Evolutionary conservation across 2,329 filamentous ascomycete genomes (phyloP).

Genomic region (Alternaria sp.): DNA sequence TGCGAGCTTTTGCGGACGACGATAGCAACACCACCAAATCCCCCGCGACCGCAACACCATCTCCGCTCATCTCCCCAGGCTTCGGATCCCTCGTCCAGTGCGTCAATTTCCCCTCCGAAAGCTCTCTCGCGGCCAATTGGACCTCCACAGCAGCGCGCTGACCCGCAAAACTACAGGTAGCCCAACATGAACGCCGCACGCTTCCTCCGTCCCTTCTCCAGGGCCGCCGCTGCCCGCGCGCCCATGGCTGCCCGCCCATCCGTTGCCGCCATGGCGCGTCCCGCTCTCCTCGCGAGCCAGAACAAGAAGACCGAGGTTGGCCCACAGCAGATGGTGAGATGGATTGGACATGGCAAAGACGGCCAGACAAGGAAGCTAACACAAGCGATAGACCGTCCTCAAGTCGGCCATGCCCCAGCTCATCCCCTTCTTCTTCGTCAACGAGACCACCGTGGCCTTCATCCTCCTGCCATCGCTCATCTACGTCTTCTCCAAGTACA

Average conservation of each 20-base stretch:
- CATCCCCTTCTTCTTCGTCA: slow-evolving; percentile 58
- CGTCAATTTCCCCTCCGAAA: slow-evolving; percentile 36
- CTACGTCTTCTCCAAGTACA: slow-evolving; percentile 57
- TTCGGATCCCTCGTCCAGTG: slow-evolving; percentile 38
- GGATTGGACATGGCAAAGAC: background rate
- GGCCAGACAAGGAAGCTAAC: slow-evolving; percentile 24
- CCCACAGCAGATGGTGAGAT: slow-evolving; percentile 47
- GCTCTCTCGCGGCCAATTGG: slow-evolving; percentile 39
- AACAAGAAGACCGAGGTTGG: slow-evolving; percentile 48
- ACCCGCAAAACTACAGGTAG: slow-evolving; percentile 41
- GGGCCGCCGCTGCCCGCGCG: slow-evolving; percentile 52
- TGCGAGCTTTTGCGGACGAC: slow-evolving; percentile 44
- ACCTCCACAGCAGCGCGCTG: slow-evolving; percentile 37
- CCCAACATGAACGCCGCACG: slow-evolving; percentile 55
- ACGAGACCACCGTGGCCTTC: slow-evolving; percentile 55
- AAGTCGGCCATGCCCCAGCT: slow-evolving; percentile 57
- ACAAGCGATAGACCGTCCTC: slow-evolving; percentile 45
- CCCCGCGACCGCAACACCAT: slow-evolving; percentile 44
- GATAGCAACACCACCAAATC: slow-evolving; percentile 33
- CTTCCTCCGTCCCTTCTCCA: slow-evolving; percentile 53
- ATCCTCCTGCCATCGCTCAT: slow-evolving; percentile 54
- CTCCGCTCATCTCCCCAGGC: slow-evolving; percentile 47
- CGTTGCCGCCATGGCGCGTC: slow-evolving; percentile 43
- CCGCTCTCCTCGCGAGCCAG: slow-evolving; percentile 47
- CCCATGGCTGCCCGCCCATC: slow-evolving; percentile 46